Evolutionary conservation across 805 yeast species (phyloP), one percentile per base, ranked within the genome.

Genomic region (Cyberlindnera bimundalis): DNA sequence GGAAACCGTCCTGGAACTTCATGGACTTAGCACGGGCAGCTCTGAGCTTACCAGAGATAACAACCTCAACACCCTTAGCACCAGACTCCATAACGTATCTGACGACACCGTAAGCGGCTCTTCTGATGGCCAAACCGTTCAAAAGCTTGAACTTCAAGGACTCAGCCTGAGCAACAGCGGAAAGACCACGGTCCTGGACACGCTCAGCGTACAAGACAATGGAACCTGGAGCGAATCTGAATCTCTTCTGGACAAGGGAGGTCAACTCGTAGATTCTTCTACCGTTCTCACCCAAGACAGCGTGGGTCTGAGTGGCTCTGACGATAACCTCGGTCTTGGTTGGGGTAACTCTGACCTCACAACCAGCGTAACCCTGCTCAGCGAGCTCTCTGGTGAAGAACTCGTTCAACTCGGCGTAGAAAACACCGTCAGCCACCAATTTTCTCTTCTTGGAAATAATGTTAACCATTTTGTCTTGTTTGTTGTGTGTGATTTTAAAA

Each of bases 51-150:
- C 99, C 99, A 62, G 97, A 89, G 68, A 93, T 86, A 64, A 93
- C 98, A 73, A 93, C 99, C 81, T 93, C 99, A 68, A 95, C 96
- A 90, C 99, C 99, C 87, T 93, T 93, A 70, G 99, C 99, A 76
- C 99, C 99, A 57, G 97, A 88, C 75, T 90, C 97, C 96, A 93
- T 93, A 67, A 95, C 96, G 84, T 81, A 87, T 81, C 99, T 89
- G 77, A 93, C 95, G 62, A 93, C 98, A 88, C 98, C 98, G 88
- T 93, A 93, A 65, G 98, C 98, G 63, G 99, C 99, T 81, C 99
- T 88, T 81, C 99, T 89, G 79, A 93, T 89, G 67, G 98, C 96
- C 68, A 93, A 84, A 80, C 99, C 99, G 78, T 84, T 85, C 68
- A 93, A 85, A 65, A 93, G 83, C 80, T 93, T 93, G 89, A 90